These are phyloP conservation scores for Lindgomyces ingoldianus DNA, from an alignment of 495 filamentous ascomycete species.

Conservation along the genomic window DNA sequence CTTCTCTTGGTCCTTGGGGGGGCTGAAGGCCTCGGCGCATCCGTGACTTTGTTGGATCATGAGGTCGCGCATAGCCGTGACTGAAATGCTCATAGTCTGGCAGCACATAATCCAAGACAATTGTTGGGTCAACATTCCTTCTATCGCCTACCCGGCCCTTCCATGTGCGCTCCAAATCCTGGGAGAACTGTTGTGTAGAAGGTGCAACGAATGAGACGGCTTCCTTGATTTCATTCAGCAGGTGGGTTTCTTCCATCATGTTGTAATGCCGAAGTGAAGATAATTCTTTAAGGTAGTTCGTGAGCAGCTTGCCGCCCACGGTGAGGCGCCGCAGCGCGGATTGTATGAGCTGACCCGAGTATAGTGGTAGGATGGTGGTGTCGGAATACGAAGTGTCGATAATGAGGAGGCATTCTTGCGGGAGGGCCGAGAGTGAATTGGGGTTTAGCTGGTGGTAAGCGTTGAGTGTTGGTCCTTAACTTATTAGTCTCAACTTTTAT, in stretches of 20 bases:
- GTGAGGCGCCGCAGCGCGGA: constrained; percentile 82
- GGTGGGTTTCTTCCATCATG: constrained; percentile 86
- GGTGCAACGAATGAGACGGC: constrained; percentile 75
- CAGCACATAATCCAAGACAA: constrained; percentile 88
- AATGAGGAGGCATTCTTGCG: constrained; percentile 80
- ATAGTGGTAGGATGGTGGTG: constrained; percentile 86
- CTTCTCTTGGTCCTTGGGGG: constrained; percentile 65
- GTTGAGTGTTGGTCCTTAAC: constrained; percentile 70
- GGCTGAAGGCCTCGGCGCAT: constrained; percentile 54
- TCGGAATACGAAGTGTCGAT: constrained; percentile 93
- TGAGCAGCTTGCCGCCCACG: constrained; percentile 87
- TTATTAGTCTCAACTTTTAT: constrained; percentile 2
- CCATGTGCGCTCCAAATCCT: constrained; percentile 80
- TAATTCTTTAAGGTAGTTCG: constrained; percentile 90
- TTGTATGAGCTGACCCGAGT: constrained; percentile 78
- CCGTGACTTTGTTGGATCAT: constrained; percentile 68
- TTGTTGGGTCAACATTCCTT: constrained; percentile 54
- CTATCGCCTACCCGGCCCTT: constrained; percentile 64
- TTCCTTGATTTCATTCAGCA: constrained; percentile 97
- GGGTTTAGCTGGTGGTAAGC: constrained; percentile 75
- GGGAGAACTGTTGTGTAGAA: constrained; percentile 61
- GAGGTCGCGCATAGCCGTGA: constrained; percentile 72
- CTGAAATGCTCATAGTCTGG: constrained; percentile 81
- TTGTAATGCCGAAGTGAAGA: constrained; percentile 90
- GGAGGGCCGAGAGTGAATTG: constrained; percentile 58